phyloP scores from a whole-genome alignment of 176 grass and related monocot species.

The Themeda triandra region DNA sequence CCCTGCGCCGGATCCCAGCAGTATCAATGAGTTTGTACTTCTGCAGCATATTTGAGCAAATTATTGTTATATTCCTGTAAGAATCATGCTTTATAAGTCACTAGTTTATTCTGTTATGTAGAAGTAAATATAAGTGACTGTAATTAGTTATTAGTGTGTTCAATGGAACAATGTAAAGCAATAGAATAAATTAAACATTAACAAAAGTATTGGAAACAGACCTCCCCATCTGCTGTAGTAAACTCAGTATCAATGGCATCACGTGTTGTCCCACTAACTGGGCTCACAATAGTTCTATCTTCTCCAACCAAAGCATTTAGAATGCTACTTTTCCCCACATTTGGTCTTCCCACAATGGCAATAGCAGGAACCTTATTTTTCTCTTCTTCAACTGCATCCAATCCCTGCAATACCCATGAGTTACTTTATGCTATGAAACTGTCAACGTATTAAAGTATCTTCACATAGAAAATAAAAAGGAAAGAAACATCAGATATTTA shows the following conservation, averaged over 20 bases:
- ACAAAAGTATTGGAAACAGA: slow-evolving; percentile 27
- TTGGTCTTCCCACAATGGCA: slow-evolving; percentile 94
- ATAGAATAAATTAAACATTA: neutral
- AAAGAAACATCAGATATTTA: neutral
- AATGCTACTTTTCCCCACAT: slow-evolving; percentile 99
- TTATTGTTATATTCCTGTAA: neutral
- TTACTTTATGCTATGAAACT: neutral
- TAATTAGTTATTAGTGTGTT: neutral
- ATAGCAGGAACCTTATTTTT: slow-evolving; percentile 79
- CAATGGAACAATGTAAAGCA: neutral
- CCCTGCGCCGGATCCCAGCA: slow-evolving; percentile 85
- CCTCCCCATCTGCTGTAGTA: slow-evolving; percentile 72
- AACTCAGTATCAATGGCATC: slow-evolving; percentile 98
- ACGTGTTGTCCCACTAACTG: slow-evolving; percentile 95
- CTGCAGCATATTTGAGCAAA: slow-evolving; percentile 51
- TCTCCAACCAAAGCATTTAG: slow-evolving; percentile 94
- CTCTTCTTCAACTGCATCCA: slow-evolving; percentile 59
- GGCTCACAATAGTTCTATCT: slow-evolving; percentile 95
- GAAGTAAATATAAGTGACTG: neutral
- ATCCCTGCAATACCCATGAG: slow-evolving; percentile 18
- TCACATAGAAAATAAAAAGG: neutral
- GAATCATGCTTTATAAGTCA: neutral
- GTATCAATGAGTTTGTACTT: slow-evolving; percentile 96
- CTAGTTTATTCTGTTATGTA: neutral
- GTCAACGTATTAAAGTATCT: neutral